Evolutionary conservation across 345 rosid species (phyloP).

Genomic region (Populus euphratica): DNA sequence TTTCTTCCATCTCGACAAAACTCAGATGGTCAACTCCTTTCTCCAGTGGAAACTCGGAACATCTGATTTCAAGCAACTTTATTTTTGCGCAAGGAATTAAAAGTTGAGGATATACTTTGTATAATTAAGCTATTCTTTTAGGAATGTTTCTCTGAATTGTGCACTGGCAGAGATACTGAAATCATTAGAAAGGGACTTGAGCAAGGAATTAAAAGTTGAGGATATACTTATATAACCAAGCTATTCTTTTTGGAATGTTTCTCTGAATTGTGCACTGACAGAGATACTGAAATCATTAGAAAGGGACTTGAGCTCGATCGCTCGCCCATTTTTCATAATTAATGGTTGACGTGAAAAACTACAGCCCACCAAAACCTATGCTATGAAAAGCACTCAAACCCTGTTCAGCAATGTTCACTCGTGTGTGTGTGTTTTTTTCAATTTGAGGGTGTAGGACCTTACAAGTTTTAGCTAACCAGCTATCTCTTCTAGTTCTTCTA

Average conservation of each 20-base stretch:
- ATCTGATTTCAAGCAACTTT: slow-evolving; percentile 8
- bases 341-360: slow-evolving; percentile 4
- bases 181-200: slow-evolving; percentile 14
- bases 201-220: slow-evolving; percentile 4
- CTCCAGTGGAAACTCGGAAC: slow-evolving; percentile 7
- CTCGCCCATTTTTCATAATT: background rate
- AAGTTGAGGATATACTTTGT: background rate
- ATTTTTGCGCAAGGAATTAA: background rate
- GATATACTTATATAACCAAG: background rate
- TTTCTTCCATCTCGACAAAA: background rate
- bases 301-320: slow-evolving; percentile 8
- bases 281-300: slow-evolving; percentile 30
- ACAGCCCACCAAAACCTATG: background rate
- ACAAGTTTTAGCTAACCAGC: background rate
- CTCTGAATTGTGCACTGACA: slow-evolving; percentile 13
- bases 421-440: background rate
- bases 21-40: slow-evolving; percentile 19
- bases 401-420: background rate
- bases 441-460: slow-evolving; percentile 16
- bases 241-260: background rate
- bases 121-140: background rate
- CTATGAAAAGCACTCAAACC: background rate
- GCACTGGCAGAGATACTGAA: slow-evolving; percentile 26
- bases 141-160: slow-evolving; percentile 1
- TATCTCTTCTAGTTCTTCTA: background rate